A percentile compares a stretch with the other conserved stretches of the same genome.
These are phyloP conservation scores for Suhomyces yuchorum DNA, from an alignment of 1,139 yeast species.

Conservation along the genomic window DNA sequence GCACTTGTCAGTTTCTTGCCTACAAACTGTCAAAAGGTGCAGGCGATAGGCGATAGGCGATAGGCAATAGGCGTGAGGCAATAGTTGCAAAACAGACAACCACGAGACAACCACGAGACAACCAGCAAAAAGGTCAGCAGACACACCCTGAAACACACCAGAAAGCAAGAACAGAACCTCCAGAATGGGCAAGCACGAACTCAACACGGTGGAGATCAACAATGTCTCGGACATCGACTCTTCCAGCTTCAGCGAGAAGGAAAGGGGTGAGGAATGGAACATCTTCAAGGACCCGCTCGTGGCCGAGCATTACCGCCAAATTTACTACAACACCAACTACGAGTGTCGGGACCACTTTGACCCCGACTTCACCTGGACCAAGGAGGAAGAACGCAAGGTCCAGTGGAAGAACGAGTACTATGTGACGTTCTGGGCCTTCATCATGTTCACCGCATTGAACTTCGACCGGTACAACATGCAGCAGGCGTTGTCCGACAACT, in stretches of 20 bases:
- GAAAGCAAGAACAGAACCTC: too few relatives aligned
- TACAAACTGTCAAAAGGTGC: slow-evolving; percentile 1
- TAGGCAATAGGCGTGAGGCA: not conserved
- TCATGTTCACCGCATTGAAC: slow-evolving; percentile 35
- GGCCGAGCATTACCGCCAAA: slow-evolving; percentile 29
- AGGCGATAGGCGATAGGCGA: not conserved
- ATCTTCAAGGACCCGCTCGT: slow-evolving; percentile 34
- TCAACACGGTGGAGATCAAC: not conserved
- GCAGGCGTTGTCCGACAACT: slow-evolving; percentile 34
- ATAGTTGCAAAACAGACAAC: not conserved
- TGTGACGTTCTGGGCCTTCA: slow-evolving; percentile 35
- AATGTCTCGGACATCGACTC: slow-evolving; percentile 7
- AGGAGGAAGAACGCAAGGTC: slow-evolving; percentile 34
- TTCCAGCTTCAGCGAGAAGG: slow-evolving; percentile 6
- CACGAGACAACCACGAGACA: too few relatives aligned
- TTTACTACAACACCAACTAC: slow-evolving; percentile 34
- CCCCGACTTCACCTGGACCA: slow-evolving; percentile 39
- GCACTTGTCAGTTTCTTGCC: slow-evolving; percentile 2
- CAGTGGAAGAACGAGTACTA: slow-evolving; percentile 32
- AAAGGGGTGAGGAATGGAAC: slow-evolving; percentile 15
- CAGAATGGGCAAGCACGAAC: not conserved
- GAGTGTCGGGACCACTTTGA: slow-evolving; percentile 39
- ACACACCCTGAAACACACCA: too few relatives aligned
- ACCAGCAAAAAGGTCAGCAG: too few relatives aligned
- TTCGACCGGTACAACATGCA: slow-evolving; percentile 33